These are phyloP conservation scores for Suillus weaverae DNA, from an alignment of 768 basidiomycete genomes.

Conservation along the genomic window DNA sequence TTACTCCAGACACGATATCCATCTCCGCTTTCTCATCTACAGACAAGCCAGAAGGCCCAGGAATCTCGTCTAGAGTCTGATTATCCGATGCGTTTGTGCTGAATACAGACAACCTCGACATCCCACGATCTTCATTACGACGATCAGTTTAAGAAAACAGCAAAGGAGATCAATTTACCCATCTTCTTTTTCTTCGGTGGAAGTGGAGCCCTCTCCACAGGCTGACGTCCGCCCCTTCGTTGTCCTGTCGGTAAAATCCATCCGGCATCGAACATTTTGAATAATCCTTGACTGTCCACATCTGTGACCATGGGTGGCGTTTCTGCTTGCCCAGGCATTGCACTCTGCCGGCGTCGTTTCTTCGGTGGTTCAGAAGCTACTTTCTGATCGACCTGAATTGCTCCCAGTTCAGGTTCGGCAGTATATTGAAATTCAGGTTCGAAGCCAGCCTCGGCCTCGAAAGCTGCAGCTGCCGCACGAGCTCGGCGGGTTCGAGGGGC, in stretches of 20 bases:
- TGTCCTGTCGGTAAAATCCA: constrained; percentile 84
- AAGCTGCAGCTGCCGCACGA: constrained; percentile 41
- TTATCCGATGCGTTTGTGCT: constrained; percentile 50
- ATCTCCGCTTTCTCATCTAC: constrained; percentile 19
- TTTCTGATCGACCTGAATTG: constrained; percentile 28
- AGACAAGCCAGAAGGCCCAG: constrained; percentile 24
- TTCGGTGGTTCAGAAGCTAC: constrained; percentile 13
- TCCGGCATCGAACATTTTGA: constrained; percentile 80
- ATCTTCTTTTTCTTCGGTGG: constrained; percentile 58
- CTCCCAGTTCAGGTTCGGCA: constrained; percentile 13
- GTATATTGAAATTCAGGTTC: constrained; percentile 13
- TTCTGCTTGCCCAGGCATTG: constrained; percentile 33
- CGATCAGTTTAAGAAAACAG: constrained; percentile 3
- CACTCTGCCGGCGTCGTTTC: constrained; percentile 16
- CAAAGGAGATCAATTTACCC: background rate
- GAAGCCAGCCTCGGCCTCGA: constrained; percentile 39
- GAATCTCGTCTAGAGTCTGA: constrained; percentile 33
- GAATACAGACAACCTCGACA: constrained; percentile 46
- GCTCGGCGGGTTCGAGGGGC: constrained; percentile 51
- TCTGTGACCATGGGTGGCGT: constrained; percentile 63
- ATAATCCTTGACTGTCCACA: constrained; percentile 70
- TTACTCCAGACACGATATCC: constrained; percentile 4
- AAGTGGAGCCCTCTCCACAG: constrained; percentile 42
- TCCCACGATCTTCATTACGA: constrained; percentile 31
- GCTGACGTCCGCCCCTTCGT: constrained; percentile 58